phyloP scores from a whole-genome alignment of 2,329 filamentous ascomycete species.

The Phaeosphaeria sp. region DNA sequence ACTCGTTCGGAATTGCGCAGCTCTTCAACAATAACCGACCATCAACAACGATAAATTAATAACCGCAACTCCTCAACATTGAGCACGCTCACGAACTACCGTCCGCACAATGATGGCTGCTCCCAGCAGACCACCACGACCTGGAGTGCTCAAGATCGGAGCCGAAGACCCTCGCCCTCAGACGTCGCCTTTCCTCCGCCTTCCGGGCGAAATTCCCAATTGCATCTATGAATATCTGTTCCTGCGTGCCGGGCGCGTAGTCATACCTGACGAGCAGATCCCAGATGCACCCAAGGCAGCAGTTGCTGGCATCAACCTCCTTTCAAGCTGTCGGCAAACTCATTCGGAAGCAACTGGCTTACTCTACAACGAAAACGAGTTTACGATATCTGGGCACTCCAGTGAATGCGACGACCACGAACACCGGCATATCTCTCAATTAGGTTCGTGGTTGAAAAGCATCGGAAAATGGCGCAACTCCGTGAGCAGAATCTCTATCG shows the following conservation, averaged over 20 bases:
- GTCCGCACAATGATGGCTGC: background rate
- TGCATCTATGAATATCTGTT: background rate
- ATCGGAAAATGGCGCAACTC: no score
- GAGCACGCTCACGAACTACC: background rate
- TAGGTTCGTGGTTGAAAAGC: background rate
- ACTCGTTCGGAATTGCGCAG: background rate
- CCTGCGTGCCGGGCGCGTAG: background rate
- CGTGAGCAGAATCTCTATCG: no score
- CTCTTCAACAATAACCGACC: background rate
- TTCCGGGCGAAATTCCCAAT: background rate
- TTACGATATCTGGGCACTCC: background rate
- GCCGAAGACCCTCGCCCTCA: background rate
- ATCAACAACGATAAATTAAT: background rate
- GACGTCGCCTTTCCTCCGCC: background rate
- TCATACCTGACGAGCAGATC: background rate
- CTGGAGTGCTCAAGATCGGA: background rate
- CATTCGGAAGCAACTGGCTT: background rate
- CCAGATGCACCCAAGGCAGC: background rate
- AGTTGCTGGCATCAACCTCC: background rate
- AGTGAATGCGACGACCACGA: no score
- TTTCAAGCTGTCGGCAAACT: background rate
- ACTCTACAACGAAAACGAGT: background rate
- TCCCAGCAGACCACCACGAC: background rate
- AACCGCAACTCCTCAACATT: background rate
- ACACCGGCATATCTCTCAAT: background rate